Percentiles rank a stretch among this genome's conserved stretches.
These are phyloP conservation scores for Globisporangium paddicum DNA, from an alignment of 352 stramenopile species.

Conservation along the genomic window DNA sequence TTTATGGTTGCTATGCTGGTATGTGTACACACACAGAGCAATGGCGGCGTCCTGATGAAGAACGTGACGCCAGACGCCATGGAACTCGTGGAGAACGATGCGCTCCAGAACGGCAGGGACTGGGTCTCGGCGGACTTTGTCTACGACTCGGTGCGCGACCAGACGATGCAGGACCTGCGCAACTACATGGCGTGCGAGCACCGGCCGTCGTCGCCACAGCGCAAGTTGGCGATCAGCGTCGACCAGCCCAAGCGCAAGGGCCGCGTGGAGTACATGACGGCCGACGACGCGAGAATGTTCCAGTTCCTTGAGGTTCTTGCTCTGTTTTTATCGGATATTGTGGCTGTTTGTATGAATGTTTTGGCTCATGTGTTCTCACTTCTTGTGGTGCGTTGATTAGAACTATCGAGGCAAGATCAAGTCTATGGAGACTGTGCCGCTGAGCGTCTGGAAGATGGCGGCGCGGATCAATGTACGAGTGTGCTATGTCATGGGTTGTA, in stretches of 20 bases:
- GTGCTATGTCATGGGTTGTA: not conserved
- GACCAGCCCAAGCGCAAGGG: slow-evolving; percentile 5
- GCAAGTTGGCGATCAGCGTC: not conserved
- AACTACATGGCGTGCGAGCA: slow-evolving; percentile 27
- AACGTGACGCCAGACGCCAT: slow-evolving; percentile 8
- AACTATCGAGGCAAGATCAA: not conserved
- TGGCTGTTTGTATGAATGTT: not conserved
- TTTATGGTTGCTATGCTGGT: not conserved
- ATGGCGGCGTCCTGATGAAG: slow-evolving; percentile 29
- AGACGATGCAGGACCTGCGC: slow-evolving; percentile 21
- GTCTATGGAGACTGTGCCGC: slow-evolving; percentile 14
- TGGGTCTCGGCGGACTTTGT: slow-evolving; percentile 50
- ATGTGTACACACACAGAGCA: not conserved
- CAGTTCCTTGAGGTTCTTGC: slow-evolving; percentile 24
- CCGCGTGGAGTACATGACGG: slow-evolving; percentile 23
- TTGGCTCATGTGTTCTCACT: not conserved
- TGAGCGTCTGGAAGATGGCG: slow-evolving; percentile 29
- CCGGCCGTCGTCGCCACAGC: not conserved
- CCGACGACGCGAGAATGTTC: slow-evolving; percentile 50
- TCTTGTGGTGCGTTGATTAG: not conserved
- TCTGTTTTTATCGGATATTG: not conserved
- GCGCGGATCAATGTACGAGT: slow-evolving; percentile 9
- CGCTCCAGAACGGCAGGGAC: slow-evolving; percentile 19
- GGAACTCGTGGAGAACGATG: slow-evolving; percentile 36
- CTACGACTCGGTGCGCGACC: slow-evolving; percentile 34